Evolutionary conservation across 257 asterid species (phyloP).

Genomic region (Solanum peruvianum): DNA sequence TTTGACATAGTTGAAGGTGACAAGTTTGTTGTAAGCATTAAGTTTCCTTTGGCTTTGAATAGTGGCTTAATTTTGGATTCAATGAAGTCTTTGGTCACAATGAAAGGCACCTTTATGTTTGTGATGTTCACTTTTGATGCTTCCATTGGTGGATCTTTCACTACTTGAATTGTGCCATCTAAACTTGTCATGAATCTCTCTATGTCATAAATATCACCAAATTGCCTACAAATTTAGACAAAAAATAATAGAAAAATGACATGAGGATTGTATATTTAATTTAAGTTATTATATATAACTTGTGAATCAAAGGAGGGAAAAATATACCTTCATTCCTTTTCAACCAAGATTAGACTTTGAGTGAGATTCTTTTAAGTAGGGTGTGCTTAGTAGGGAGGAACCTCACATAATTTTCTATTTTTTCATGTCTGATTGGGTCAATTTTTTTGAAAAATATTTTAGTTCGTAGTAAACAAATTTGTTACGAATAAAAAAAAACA

Average conservation of each 20-base stretch:
- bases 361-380: background rate
- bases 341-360: background rate
- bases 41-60: slow-evolving; percentile 12
- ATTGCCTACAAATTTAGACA: slow-evolving; percentile 16
- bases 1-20: slow-evolving; percentile 1
- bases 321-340: background rate
- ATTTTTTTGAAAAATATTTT: no score
- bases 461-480: no score
- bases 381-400: background rate
- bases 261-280: no score
- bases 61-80: slow-evolving; percentile 29
- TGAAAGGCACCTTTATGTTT: slow-evolving; percentile 20
- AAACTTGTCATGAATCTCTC: slow-evolving; percentile 34
- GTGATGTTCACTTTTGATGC: slow-evolving; percentile 6
- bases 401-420: background rate
- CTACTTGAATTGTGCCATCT: slow-evolving; percentile 30
- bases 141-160: slow-evolving; percentile 11
- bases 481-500: background rate
- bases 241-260: background rate
- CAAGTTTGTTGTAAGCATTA: slow-evolving; percentile 27
- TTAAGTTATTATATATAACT: background rate
- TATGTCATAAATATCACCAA: slow-evolving; percentile 51
- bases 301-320: background rate
- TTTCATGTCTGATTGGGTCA: no score
- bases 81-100: slow-evolving; percentile 26